Evolutionary conservation across 225 moss, liverwort and hornwort genomes (phyloP), one percentile per base, ranked within the genome.

Genomic region (Sphagnum tenellum): DNA sequence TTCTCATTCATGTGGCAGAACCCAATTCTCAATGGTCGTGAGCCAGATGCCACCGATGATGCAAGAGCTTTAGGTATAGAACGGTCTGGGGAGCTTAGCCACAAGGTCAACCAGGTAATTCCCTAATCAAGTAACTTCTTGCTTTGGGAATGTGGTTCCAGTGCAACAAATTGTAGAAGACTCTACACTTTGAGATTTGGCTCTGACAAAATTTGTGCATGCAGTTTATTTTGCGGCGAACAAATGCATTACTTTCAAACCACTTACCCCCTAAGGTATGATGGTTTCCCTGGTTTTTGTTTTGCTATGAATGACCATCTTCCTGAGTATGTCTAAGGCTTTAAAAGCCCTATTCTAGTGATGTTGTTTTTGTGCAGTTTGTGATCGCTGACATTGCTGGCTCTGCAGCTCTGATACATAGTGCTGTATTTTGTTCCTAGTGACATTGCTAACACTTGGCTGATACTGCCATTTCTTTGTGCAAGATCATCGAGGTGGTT

Each of bases 191-290:
- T 29, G 29, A 29, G 29, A 29, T 29, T 29, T 29, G 29, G 1
- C 1, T 29, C 29, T 29, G 29, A 29, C 29, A 29, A 29, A 29
- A 29, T 29, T 29, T 29, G 29, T 29, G 29, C 29, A 29, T 69
- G 67, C 95, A 96, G 92, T 92, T 96, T 54, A 96, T 96, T 69
- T 77, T 96, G 59, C 88, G 96, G 68, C 79, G 96, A 61, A 92
- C 92, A 51, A 96, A 96, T 76, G 86, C 96, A 66, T 72, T 96
- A 54, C 76, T 96, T 44, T 96, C 96, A 63, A 96, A 96, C 72
- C 96, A 96, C 76, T 78, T 96, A 61, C 96, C 96, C 64, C 96
- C 96, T 2, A 96, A 96, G 92, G 95, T 96, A 75, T 51, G 55
- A 11, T 66, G 13, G 56, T 61, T 46, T 58, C 8, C 8, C 14